A percentile compares a stretch with the other conserved stretches of the same genome.
Conservation (phyloP, 768 basidiomycete species). For the Naganishia friedmannii region DNA sequence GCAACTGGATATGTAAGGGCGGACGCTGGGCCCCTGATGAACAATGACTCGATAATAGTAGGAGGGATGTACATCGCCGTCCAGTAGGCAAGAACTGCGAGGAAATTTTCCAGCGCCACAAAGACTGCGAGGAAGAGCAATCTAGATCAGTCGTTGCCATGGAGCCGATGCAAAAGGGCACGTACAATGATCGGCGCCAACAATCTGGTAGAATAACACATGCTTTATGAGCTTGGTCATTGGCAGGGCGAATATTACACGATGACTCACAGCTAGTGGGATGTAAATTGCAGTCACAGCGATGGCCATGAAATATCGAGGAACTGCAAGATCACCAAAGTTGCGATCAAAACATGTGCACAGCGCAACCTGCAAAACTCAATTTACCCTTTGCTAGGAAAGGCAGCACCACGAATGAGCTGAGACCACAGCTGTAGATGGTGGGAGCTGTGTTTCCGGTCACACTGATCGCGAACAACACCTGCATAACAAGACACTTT, state of each 20-base stretch:
- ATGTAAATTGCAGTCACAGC: conserved; percentile 46
- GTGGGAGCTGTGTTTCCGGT: conserved; percentile 77
- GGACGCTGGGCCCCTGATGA: conserved; percentile 42
- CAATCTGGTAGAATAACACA: conserved; percentile 32
- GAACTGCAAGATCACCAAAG: conserved; percentile 32
- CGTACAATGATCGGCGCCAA: conserved; percentile 40
- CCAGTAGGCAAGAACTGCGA: conserved; percentile 44
- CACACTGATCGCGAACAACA: conserved; percentile 68
- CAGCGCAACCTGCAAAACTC: conserved; percentile 26
- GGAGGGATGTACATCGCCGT: conserved; percentile 46
- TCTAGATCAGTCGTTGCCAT: not conserved
- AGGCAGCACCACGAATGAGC: conserved; percentile 44
- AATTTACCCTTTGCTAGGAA: conserved; percentile 37
- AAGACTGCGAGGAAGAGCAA: conserved; percentile 34
- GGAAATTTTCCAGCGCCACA: conserved; percentile 42
- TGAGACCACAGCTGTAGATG: conserved; percentile 59
- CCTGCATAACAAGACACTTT: not conserved
- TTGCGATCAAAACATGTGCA: not conserved
- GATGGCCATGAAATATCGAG: conserved; percentile 46
- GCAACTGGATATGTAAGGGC: conserved; percentile 39
- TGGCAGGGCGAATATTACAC: too few species aligned
- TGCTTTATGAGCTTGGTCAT: too few species aligned
- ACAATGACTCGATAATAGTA: conserved; percentile 41
- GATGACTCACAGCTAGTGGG: conserved; percentile 33
- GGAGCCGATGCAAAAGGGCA: not conserved